Percentiles rank a stretch among this genome's conserved stretches.
phyloP scores from a whole-genome alignment of 306 rosid genomes.

The Castanea sativa region DNA sequence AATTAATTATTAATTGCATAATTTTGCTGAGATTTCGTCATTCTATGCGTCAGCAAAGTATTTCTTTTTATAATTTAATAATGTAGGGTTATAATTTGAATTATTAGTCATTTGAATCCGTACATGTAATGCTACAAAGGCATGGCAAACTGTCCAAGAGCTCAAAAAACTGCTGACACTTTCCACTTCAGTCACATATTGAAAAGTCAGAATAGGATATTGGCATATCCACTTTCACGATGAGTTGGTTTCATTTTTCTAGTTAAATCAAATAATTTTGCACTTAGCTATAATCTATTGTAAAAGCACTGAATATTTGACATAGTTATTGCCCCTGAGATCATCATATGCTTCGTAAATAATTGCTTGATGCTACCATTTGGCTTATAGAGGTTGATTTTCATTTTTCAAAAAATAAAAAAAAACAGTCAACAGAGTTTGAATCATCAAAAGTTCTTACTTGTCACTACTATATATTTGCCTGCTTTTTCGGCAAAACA shows the following conservation, averaged over 20 bases:
- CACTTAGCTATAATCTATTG: neutral
- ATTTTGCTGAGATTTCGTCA: conserved; percentile 26
- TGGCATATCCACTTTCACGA: neutral
- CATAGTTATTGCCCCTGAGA: neutral
- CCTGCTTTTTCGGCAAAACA: no score
- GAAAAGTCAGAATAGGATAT: neutral
- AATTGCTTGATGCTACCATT: no score
- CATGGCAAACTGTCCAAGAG: neutral
- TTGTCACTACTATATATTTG: no score
- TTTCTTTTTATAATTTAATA: neutral
- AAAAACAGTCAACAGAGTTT: no score
- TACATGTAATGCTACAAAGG: neutral
- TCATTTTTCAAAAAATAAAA: no score
- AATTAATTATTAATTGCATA: neutral
- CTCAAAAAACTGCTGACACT: neutral
- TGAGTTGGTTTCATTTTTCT: neutral
- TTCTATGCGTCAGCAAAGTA: conserved; percentile 24
- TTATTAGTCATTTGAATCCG: neutral
- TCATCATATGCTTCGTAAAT: neutral
- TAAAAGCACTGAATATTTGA: no score
- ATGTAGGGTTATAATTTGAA: no score
- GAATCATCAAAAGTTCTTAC: no score
- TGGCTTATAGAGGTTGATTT: no score
- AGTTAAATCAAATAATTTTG: neutral
- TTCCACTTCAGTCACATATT: neutral